Evolutionary conservation across 2,329 filamentous ascomycete genomes (phyloP).

Genomic region (Calonectria honghensis): DNA sequence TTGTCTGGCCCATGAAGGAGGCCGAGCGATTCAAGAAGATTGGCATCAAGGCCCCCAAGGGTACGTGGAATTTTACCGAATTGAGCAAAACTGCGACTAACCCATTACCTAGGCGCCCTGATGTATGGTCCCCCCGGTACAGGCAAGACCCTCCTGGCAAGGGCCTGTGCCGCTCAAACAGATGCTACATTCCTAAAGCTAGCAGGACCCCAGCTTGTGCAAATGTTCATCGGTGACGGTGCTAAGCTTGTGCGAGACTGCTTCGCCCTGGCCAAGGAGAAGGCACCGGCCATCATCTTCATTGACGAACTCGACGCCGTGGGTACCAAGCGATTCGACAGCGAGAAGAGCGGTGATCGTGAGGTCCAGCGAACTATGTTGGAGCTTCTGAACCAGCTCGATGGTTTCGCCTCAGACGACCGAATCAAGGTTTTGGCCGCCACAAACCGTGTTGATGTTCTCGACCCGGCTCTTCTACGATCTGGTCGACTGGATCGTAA

Average conservation of each 20-base stretch:
- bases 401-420: constrained; percentile 97
- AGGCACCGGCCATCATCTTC: constrained; percentile 99
- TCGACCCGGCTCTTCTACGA: constrained; percentile 92
- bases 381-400: constrained; percentile 97
- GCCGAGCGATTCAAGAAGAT: constrained; percentile 99
- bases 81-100: constrained; percentile 80
- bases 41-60: constrained; percentile 99
- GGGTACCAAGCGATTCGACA: constrained; percentile 99
- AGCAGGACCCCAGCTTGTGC: constrained; percentile 96
- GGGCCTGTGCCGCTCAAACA: constrained; percentile 97
- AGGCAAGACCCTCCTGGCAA: constrained; percentile 92
- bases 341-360: constrained; percentile 96
- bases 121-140: constrained; percentile 98
- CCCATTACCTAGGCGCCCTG: constrained; percentile 94
- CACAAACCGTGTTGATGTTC: constrained; percentile 94
- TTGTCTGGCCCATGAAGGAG: constrained; percentile 99
- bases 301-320: constrained; percentile 99
- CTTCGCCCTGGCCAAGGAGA: constrained; percentile 98
- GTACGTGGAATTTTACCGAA: constrained; percentile 79
- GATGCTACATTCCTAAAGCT: constrained; percentile 99
- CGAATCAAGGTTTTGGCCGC: constrained; percentile 97
- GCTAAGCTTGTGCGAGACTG: constrained; percentile 98
- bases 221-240: constrained; percentile 99
- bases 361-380: constrained; percentile 99
- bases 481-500: constrained; percentile 96